Evolutionary conservation across 257 asterid species (phyloP).

Genomic region (Osmanthus fragrans): DNA sequence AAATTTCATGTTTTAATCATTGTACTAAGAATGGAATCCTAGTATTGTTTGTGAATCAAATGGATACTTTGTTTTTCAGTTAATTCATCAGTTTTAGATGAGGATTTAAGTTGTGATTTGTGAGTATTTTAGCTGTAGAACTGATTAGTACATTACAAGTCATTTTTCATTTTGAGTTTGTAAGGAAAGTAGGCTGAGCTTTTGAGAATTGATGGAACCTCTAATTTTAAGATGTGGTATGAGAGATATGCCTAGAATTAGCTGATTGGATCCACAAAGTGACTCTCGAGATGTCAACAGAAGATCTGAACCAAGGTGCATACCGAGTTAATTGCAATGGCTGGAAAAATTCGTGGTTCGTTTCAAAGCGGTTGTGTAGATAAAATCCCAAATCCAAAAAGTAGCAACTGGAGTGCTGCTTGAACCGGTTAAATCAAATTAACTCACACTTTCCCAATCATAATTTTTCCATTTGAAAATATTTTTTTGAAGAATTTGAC

Average conservation of each 20-base stretch:
- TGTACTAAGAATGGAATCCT: neutral
- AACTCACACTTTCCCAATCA: neutral
- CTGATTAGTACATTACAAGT: neutral
- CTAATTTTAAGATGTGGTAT: neutral
- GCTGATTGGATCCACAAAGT: neutral
- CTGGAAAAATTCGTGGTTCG: too few species aligned
- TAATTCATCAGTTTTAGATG: conserved; percentile 12
- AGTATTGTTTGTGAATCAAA: conserved; percentile 14
- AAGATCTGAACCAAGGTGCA: neutral
- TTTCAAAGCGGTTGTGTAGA: too few species aligned
- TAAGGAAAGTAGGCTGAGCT: neutral
- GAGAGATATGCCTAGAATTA: neutral
- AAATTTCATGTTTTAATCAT: neutral
- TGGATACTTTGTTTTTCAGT: conserved; percentile 22
- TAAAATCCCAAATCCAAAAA: too few species aligned
- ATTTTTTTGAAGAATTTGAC: neutral
- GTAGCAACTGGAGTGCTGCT: too few species aligned
- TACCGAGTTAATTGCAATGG: too few species aligned
- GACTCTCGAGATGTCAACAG: neutral
- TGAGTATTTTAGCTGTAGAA: neutral
- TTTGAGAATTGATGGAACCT: neutral
- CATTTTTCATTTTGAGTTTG: neutral
- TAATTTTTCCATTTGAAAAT: neutral
- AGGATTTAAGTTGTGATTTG: neutral
- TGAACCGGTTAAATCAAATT: neutral